Conservation (phyloP, 179 eudicot species). For the Beta macrorhiza region DNA sequence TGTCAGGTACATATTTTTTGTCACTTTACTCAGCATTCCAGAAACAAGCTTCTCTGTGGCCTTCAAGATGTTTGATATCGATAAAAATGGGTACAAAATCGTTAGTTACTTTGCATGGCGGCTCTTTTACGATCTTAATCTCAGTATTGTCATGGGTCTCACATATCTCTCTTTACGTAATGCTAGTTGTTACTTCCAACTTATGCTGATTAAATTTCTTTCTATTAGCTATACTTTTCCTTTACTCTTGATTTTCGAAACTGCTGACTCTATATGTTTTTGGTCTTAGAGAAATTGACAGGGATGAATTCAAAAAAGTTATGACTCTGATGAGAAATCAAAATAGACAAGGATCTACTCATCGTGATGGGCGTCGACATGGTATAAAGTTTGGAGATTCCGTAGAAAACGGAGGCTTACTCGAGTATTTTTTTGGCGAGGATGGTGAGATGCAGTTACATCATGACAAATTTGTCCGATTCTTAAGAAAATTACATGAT, state of each 20-base stretch:
- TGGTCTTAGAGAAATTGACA: slow-evolving; percentile 62
- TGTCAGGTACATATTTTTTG: slow-evolving; percentile 87
- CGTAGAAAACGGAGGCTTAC: slow-evolving; percentile 81
- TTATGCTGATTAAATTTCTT: neutral
- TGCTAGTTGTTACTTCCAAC: neutral
- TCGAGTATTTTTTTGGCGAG: slow-evolving; percentile 86
- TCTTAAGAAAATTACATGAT: slow-evolving; percentile 66
- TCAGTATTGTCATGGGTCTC: neutral
- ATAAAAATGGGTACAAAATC: slow-evolving; percentile 61
- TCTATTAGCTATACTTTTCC: neutral
- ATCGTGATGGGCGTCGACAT: slow-evolving; percentile 67
- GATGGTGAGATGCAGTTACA: slow-evolving; percentile 59
- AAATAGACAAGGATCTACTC: slow-evolving; percentile 80
- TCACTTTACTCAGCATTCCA: slow-evolving; percentile 87
- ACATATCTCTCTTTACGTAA: neutral
- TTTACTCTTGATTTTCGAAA: neutral
- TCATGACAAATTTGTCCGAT: slow-evolving; percentile 69
- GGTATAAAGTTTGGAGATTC: slow-evolving; percentile 62
- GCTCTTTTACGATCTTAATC: neutral
- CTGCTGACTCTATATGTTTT: slow-evolving; percentile 16
- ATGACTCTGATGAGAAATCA: slow-evolving; percentile 84
- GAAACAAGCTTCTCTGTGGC: slow-evolving; percentile 91
- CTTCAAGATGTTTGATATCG: slow-evolving; percentile 93
- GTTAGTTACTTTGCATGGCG: neutral
- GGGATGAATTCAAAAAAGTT: slow-evolving; percentile 82